A percentile compares a stretch with the other conserved stretches of the same genome.
Conservation (phyloP, 1,139 yeast species). For the Fermentozyma sake region DNA sequence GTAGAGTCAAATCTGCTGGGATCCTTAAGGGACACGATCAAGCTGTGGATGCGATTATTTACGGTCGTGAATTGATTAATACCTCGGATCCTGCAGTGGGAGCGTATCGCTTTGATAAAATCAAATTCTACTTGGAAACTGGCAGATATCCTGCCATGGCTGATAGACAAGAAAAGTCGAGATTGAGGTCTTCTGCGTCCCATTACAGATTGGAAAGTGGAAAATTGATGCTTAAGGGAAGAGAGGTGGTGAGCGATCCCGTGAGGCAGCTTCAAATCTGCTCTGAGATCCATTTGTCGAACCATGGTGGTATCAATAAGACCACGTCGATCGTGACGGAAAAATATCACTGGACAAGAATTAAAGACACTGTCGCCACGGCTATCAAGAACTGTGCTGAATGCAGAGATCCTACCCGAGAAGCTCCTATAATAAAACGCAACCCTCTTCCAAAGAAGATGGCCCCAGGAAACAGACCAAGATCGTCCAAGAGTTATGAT, state of each 20-base stretch:
- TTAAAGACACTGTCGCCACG: slow-evolving; percentile 80
- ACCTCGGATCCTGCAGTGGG: slow-evolving; percentile 48
- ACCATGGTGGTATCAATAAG: slow-evolving; percentile 88
- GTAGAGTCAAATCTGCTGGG: slow-evolving; percentile 80
- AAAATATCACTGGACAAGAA: slow-evolving; percentile 85
- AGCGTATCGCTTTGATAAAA: slow-evolving; percentile 68
- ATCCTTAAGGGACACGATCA: slow-evolving; percentile 76
- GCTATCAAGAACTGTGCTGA: slow-evolving; percentile 74
- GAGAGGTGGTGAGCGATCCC: slow-evolving; percentile 78
- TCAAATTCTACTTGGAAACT: slow-evolving; percentile 73
- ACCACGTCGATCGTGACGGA: slow-evolving; percentile 77
- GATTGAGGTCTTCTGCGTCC: slow-evolving; percentile 77
- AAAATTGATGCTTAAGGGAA: slow-evolving; percentile 68
- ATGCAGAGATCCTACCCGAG: slow-evolving; percentile 51
- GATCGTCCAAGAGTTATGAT: slow-evolving; percentile 10
- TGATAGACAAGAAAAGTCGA: slow-evolving; percentile 77
- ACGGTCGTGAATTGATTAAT: slow-evolving; percentile 53
- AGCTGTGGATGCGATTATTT: slow-evolving; percentile 78
- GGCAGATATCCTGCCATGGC: slow-evolving; percentile 84
- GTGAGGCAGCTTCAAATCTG: slow-evolving; percentile 72
- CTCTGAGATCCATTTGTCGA: slow-evolving; percentile 59
- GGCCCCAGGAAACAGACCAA: slow-evolving; percentile 13
- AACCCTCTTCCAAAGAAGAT: slow-evolving; percentile 18
- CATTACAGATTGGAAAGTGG: slow-evolving; percentile 72
- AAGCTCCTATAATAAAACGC: slow-evolving; percentile 27